Conservation (phyloP, 75 land plant species). For the Chamaecyparis obtusa region DNA sequence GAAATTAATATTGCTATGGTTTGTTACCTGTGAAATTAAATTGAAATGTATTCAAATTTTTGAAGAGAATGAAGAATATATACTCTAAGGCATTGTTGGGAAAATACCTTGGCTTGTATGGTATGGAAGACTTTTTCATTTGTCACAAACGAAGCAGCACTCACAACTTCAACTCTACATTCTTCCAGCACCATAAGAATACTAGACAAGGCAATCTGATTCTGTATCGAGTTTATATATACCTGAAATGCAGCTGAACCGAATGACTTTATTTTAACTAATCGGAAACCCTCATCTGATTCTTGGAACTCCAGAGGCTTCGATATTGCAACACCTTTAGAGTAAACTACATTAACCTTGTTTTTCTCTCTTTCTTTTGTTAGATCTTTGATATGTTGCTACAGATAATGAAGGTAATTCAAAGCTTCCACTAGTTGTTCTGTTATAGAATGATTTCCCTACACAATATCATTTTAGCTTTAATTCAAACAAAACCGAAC, state of each 20-base stretch:
- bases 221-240: neutral
- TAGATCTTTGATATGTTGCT: neutral
- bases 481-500: too few species aligned
- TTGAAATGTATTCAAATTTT: too few species aligned
- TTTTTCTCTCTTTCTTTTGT: neutral
- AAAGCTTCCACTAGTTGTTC: too few species aligned
- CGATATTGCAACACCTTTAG: neutral
- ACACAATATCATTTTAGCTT: too few species aligned
- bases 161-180: neutral
- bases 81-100: too few species aligned
- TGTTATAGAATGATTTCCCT: too few species aligned
- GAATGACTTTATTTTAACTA: neutral
- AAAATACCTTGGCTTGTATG: constrained; percentile 5
- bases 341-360: neutral
- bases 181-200: neutral
- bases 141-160: neutral
- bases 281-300: neutral
- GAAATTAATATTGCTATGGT: too few species aligned
- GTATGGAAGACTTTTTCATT: neutral
- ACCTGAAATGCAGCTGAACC: neutral
- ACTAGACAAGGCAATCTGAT: neutral
- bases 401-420: too few species aligned
- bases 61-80: too few species aligned
- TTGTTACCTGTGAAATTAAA: too few species aligned
- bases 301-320: neutral